These are phyloP conservation scores for Vigna trinervia DNA, from an alignment of 306 rosid species.

Conservation along the genomic window DNA sequence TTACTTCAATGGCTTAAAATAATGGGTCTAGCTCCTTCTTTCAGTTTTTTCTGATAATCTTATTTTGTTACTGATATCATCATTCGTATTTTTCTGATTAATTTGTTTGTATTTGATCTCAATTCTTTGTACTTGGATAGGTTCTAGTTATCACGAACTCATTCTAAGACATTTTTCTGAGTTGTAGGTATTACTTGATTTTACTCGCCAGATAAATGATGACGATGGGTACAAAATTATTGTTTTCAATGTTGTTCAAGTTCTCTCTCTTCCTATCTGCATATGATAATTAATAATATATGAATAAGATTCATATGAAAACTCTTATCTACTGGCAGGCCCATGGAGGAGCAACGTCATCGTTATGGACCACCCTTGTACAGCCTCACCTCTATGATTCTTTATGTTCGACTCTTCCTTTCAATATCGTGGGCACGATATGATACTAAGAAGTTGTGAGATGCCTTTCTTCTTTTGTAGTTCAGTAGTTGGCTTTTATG, in stretches of 20 bases:
- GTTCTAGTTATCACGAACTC: slow-evolving; percentile 5
- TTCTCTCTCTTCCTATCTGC: slow-evolving; percentile 35
- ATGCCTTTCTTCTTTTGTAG: slow-evolving; percentile 39
- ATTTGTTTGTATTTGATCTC: slow-evolving; percentile 31
- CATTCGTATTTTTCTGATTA: slow-evolving; percentile 25
- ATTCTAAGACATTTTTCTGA: slow-evolving; percentile 40
- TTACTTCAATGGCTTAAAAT: slow-evolving; percentile 26
- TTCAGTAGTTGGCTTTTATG: slow-evolving; percentile 26
- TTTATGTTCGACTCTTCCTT: slow-evolving; percentile 69
- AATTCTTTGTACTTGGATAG: slow-evolving; percentile 30
- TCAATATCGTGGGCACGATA: slow-evolving; percentile 71
- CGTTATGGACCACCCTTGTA: slow-evolving; percentile 97
- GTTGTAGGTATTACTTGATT: slow-evolving; percentile 91
- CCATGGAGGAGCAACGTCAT: slow-evolving; percentile 97
- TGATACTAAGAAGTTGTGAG: slow-evolving; percentile 75
- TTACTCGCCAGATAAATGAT: slow-evolving; percentile 80
- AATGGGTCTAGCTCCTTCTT: background rate
- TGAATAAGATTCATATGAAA: slow-evolving; percentile 29
- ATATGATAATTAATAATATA: background rate
- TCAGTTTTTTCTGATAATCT: slow-evolving; percentile 8
- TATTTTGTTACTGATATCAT: slow-evolving; percentile 29
- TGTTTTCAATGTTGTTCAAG: slow-evolving; percentile 30
- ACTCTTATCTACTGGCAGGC: slow-evolving; percentile 60
- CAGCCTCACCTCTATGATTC: slow-evolving; percentile 78
- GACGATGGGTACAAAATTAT: slow-evolving; percentile 78